These are phyloP conservation scores for Diaporthe sp. DNA, from an alignment of 2,329 filamentous ascomycete species.

Conservation along the genomic window DNA sequence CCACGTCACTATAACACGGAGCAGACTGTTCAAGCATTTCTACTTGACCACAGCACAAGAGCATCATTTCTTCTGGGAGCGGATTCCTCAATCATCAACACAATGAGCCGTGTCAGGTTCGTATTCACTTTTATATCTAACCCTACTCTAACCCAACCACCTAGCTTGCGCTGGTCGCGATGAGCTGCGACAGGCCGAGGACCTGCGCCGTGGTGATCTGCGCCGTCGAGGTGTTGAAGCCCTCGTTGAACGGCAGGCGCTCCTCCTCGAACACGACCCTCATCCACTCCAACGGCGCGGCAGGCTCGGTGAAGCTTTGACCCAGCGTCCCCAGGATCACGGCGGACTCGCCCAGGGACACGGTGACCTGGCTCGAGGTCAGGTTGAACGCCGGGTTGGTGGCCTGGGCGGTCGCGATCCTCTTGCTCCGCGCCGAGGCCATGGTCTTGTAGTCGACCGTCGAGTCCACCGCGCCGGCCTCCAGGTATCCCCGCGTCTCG, in stretches of 20 bases:
- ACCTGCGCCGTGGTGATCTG: conserved; percentile 9
- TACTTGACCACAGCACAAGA: neutral
- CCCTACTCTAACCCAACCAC: neutral
- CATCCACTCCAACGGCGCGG: conserved; percentile 24
- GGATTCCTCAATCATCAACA: neutral
- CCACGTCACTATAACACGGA: neutral
- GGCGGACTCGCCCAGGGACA: conserved; percentile 22
- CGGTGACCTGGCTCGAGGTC: conserved; percentile 28
- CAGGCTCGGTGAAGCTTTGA: conserved; percentile 13
- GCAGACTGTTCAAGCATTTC: neutral
- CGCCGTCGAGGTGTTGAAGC: conserved; percentile 26
- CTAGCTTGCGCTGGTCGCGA: conserved; percentile 23
- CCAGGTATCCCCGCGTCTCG: conserved; percentile 8
- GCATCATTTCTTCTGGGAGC: neutral
- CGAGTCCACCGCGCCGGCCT: conserved; percentile 16
- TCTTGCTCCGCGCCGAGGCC: conserved; percentile 11
- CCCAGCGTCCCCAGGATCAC: conserved; percentile 25
- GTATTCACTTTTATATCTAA: neutral
- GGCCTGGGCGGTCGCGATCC: conserved; percentile 1
- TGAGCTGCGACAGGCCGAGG: conserved; percentile 16
- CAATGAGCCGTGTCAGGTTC: neutral
- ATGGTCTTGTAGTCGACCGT: neutral
- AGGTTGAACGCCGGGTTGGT: conserved; percentile 24
- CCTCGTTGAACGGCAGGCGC: conserved; percentile 27
- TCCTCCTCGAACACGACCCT: conserved; percentile 25